Conservation (phyloP, 805 yeast species). For the Peterozyma toletana region DNA sequence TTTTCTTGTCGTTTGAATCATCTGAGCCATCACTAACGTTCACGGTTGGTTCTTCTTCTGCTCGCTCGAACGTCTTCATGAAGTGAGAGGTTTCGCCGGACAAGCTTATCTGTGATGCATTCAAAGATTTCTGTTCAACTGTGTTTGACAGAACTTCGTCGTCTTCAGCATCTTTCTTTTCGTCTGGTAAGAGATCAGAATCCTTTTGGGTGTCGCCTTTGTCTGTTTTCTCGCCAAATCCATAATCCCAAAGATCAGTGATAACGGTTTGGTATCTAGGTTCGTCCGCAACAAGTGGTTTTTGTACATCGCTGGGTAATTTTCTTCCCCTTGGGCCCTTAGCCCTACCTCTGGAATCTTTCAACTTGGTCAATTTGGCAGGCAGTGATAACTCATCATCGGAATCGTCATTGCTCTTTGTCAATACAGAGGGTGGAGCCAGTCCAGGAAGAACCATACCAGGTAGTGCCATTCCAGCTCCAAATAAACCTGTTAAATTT, state of each 20-base stretch:
- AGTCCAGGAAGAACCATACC: conserved; percentile 51
- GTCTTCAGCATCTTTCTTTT: not conserved
- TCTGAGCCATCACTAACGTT: no score
- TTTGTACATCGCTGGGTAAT: conserved; percentile 50
- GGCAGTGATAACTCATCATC: conserved; percentile 9
- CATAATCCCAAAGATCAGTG: conserved; percentile 30
- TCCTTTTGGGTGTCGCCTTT: not conserved
- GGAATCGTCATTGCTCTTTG: conserved; percentile 4
- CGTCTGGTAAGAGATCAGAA: not conserved
- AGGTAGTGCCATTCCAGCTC: conserved; percentile 38
- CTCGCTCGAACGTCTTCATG: not conserved
- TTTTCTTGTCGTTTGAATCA: no score
- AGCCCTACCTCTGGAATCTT: conserved; percentile 39
- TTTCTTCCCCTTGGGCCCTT: conserved; percentile 72
- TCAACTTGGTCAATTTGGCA: conserved; percentile 22
- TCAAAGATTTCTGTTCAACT: not conserved
- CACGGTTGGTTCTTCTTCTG: no score
- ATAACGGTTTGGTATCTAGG: conserved; percentile 25
- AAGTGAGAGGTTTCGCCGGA: not conserved
- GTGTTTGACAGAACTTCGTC: not conserved
- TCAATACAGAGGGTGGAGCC: conserved; percentile 20
- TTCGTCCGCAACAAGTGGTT: conserved; percentile 27
- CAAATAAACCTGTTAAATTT: conserved; percentile 55
- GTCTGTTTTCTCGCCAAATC: conserved; percentile 6
- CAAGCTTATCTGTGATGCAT: not conserved